These are phyloP conservation scores for Diplodia corticola DNA, from an alignment of 2,329 filamentous ascomycete genomes.

Conservation along the genomic window DNA sequence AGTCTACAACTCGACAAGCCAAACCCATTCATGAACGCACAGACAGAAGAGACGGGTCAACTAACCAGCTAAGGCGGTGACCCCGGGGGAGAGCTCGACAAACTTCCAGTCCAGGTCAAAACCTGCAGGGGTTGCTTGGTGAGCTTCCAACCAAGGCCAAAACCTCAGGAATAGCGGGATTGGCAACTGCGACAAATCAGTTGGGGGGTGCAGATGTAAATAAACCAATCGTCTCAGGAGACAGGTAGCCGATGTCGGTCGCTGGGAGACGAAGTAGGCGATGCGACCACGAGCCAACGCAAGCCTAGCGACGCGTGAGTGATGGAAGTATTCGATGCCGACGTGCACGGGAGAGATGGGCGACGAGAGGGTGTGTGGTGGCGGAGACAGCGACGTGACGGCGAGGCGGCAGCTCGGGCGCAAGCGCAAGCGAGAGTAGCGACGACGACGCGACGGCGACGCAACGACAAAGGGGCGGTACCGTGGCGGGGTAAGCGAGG, in stretches of 20 bases:
- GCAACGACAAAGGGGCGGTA: not conserved
- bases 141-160: constrained; percentile 11
- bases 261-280: not conserved
- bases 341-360: not conserved
- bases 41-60: not conserved
- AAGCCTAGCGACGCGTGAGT: not conserved
- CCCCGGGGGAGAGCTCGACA: not conserved
- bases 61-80: constrained; percentile 8
- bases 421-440: not conserved
- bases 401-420: not conserved
- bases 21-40: not conserved
- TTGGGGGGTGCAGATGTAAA: not conserved
- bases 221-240: not conserved
- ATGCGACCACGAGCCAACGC: not conserved
- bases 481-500: not conserved
- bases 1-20: constrained; percentile 2
- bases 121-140: not conserved
- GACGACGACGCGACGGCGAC: constrained; percentile 1
- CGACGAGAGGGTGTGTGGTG: not conserved
- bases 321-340: not conserved
- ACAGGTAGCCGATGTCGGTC: not conserved
- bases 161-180: not conserved
- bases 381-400: not conserved
- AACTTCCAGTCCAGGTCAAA: not conserved
- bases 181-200: not conserved